Evolutionary conservation across 768 basidiomycete genomes (phyloP).

Genomic region (Kwoniella europaea): DNA sequence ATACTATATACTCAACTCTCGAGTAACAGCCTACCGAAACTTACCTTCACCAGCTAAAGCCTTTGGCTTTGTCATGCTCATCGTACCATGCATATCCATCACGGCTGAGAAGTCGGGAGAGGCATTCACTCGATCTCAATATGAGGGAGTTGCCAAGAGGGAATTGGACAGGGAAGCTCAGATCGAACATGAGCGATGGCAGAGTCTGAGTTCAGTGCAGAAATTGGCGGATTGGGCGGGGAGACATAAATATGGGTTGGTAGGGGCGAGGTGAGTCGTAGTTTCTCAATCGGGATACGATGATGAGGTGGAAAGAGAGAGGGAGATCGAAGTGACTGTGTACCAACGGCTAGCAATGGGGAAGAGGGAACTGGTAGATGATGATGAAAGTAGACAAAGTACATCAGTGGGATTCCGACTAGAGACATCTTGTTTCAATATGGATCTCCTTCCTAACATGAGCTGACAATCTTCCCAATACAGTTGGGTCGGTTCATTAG

Average conservation of each 20-base stretch:
- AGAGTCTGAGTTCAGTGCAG: conserved; percentile 34
- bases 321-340: background rate
- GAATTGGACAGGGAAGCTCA: conserved; percentile 41
- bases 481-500: conserved; percentile 55
- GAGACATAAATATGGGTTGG: conserved; percentile 51
- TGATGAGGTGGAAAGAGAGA: too few species aligned
- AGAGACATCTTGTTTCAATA: too few species aligned
- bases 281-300: background rate
- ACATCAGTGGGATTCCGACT: too few species aligned
- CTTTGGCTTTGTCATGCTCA: conserved; percentile 42
- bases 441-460: too few species aligned
- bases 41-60: conserved; percentile 53
- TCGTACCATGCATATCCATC: conserved; percentile 48
- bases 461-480: background rate
- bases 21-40: conserved; percentile 37
- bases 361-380: background rate
- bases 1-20: conserved; percentile 35
- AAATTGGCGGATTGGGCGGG: conserved; percentile 51
- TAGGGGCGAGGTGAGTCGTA: conserved; percentile 50
- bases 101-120: conserved; percentile 55
- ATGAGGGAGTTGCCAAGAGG: conserved; percentile 47
- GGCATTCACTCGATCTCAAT: conserved; percentile 46
- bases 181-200: conserved; percentile 42
- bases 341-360: background rate
- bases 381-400: too few species aligned